Evolutionary conservation across 345 rosid genomes (phyloP).

Genomic region (Capsella bursapastoris): DNA sequence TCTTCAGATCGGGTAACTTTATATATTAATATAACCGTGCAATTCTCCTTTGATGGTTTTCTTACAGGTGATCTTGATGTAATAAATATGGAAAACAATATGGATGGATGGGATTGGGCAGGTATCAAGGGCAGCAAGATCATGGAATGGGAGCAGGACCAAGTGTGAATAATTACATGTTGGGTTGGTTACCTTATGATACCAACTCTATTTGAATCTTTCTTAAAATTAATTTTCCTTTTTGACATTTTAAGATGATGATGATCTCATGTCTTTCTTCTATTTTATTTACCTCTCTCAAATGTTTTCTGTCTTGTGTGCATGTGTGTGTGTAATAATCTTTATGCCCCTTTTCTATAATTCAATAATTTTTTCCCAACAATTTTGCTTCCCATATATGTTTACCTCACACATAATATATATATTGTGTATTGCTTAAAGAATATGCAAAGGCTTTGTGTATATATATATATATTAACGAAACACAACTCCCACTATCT

Average conservation of each 20-base stretch:
- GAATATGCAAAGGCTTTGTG: too few species aligned
- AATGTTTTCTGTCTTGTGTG: constrained; percentile 21
- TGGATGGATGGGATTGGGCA: constrained; percentile 60
- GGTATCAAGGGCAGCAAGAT: constrained; percentile 70
- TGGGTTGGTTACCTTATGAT: constrained; percentile 85
- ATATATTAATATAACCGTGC: not conserved
- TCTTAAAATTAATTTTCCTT: not conserved
- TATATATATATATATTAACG: too few species aligned
- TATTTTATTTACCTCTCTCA: not conserved
- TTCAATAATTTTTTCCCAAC: constrained; percentile 4
- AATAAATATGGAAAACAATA: too few species aligned
- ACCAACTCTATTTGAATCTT: constrained; percentile 43
- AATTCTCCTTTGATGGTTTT: too few species aligned
- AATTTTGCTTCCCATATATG: not conserved
- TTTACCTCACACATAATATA: not conserved
- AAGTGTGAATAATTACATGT: constrained; percentile 77
- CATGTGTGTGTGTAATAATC: constrained; percentile 36
- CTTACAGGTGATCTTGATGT: too few species aligned
- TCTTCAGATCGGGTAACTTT: constrained; percentile 79
- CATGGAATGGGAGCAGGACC: constrained; percentile 69
- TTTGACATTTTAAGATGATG: constrained; percentile 29
- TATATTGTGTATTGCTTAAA: too few species aligned
- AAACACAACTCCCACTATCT: too few species aligned
- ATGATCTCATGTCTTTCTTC: not conserved
- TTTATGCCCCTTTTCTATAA: not conserved